Evolutionary conservation across 768 basidiomycete species (phyloP).

Genomic region (Pleurotus giganteus): DNA sequence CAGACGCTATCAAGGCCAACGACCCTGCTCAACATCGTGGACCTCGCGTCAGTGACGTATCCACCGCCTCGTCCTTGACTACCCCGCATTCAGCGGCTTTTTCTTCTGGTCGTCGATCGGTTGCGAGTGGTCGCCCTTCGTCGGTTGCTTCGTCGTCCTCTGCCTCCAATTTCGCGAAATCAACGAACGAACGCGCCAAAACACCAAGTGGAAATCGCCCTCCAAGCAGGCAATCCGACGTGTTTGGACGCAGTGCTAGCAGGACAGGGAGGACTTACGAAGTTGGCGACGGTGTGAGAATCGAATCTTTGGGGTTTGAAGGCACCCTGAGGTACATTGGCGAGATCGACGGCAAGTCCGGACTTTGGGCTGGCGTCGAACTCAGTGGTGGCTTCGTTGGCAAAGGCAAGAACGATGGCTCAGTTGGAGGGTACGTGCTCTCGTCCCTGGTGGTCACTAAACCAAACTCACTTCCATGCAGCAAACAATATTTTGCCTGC

Average conservation of each 20-base stretch:
- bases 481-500: constrained; percentile 83
- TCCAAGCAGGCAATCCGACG: constrained; percentile 66
- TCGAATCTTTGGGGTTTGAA: constrained; percentile 87
- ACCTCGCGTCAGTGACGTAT: constrained; percentile 32
- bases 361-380: constrained; percentile 93
- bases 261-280: constrained; percentile 51
- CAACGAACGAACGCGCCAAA: constrained; percentile 41
- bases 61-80: constrained; percentile 44
- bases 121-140: constrained; percentile 40
- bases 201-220: constrained; percentile 57
- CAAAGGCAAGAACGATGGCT: constrained; percentile 94
- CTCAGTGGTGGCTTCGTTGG: constrained; percentile 81
- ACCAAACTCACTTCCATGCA: constrained; percentile 25
- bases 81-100: constrained; percentile 45
- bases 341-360: constrained; percentile 84
- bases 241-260: constrained; percentile 42
- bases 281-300: constrained; percentile 79
- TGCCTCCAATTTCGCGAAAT: constrained; percentile 26
- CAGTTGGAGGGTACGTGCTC: constrained; percentile 74
- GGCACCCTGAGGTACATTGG: constrained; percentile 81
- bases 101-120: constrained; percentile 49
- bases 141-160: constrained; percentile 61
- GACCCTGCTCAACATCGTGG: constrained; percentile 72
- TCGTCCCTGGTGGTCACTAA: not conserved
- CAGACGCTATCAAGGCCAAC: constrained; percentile 77